phyloP scores from a whole-genome alignment of 129 eudicot genomes.

The Flaveria bidentis region DNA sequence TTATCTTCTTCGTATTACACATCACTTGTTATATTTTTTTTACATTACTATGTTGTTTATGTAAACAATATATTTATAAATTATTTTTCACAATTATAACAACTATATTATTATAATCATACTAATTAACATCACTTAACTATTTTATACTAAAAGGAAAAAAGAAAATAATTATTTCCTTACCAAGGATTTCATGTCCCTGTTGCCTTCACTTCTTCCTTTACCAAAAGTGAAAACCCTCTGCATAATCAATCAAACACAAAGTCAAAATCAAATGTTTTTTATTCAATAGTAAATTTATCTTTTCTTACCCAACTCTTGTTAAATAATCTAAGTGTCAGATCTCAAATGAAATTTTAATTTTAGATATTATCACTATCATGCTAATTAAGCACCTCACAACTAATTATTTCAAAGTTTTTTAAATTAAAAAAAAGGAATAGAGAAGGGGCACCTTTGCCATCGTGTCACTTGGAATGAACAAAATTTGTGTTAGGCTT shows the following conservation, averaged over 20 bases:
- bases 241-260: constrained; percentile 40
- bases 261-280: neutral
- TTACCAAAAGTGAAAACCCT: constrained; percentile 91
- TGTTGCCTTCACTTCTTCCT: constrained; percentile 96
- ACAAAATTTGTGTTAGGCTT: constrained; percentile 13
- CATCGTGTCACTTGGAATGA: constrained; percentile 24
- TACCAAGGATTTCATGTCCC: constrained; percentile 96
- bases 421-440: neutral
- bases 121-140: no score
- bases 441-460: constrained; percentile 22
- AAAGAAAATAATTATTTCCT: constrained; percentile 24
- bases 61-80: no score
- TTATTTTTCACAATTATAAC: neutral
- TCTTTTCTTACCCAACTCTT: neutral
- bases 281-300: neutral
- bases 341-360: no score
- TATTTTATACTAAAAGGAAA: neutral
- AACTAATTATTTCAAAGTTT: no score
- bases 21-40: no score
- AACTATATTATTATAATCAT: neutral
- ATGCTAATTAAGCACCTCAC: no score
- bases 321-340: neutral
- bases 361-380: no score
- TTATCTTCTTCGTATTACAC: no score
- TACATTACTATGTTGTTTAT: no score